Conservation (phyloP, 2,329 filamentous ascomycete genomes). For the Alternaria sp. region DNA sequence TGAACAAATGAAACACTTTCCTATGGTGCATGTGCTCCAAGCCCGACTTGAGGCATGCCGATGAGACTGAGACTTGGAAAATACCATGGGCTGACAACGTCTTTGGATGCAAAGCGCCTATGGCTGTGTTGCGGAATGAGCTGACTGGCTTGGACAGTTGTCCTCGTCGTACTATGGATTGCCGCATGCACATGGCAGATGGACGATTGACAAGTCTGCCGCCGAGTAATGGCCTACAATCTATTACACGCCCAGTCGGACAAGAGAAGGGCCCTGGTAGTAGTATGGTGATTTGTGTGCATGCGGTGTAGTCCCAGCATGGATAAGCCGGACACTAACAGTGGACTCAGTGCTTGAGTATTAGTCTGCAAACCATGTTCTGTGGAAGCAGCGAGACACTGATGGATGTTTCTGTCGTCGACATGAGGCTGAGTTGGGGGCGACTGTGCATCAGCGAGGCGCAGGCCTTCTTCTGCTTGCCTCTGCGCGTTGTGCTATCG, state of each 20-base stretch:
- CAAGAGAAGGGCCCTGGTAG: slow-evolving; percentile 8
- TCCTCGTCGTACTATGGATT: background rate
- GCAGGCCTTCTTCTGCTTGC: slow-evolving; percentile 22
- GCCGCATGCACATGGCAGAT: slow-evolving; percentile 5
- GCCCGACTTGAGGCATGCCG: background rate
- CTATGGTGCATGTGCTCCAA: background rate
- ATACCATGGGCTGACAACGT: slow-evolving; percentile 7
- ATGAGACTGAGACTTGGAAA: background rate
- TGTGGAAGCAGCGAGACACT: slow-evolving; percentile 21
- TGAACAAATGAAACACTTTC: slow-evolving; percentile 9
- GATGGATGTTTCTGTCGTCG: slow-evolving; percentile 19
- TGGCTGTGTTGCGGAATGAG: slow-evolving; percentile 17
- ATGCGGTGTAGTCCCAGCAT: slow-evolving; percentile 15
- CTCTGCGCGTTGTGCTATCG: slow-evolving; percentile 27
- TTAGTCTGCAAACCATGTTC: background rate
- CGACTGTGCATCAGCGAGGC: slow-evolving; percentile 25
- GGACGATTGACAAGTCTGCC: slow-evolving; percentile 10
- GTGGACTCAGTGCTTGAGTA: slow-evolving; percentile 12
- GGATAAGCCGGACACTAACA: slow-evolving; percentile 25
- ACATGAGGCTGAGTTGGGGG: slow-evolving; percentile 37
- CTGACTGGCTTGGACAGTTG: background rate
- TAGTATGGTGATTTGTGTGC: background rate
- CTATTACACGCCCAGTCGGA: slow-evolving; percentile 23
- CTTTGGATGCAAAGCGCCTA: slow-evolving; percentile 12
- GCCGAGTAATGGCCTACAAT: background rate